Base-by-base conservation (phyloP, 106 monocot genomes). In the Phalaenopsis equestris region DNA sequence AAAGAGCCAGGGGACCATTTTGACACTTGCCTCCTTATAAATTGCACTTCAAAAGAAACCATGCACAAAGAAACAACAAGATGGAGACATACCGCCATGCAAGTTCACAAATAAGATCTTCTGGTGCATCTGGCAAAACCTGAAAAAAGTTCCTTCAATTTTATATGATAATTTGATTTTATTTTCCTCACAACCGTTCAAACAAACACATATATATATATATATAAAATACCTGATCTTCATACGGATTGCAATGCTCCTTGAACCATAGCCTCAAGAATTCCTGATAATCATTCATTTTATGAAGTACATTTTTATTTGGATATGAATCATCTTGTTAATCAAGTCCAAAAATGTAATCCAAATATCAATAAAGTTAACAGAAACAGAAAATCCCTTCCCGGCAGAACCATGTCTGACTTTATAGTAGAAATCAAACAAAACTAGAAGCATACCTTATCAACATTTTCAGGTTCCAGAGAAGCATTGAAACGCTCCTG, bases 381-480 rank as follows among this genome's bases (percentile, higher is more conserved):
- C 1, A 61, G 61, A 61, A 61, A 21, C 21, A 45, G 42, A 48
- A 2, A 70, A 70, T 70, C 23, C 21, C 64, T 23, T 3, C 10
- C 70, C n/a, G 0, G 37, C 36, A 39, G 23, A 39, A 39, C 19
- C n/a, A 39, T 12, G 70, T 70, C 39, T 5, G 4, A 61, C 21
- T 1, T 4, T 61, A 21, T 21, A 70, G 15, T 39, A 15, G 70
- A 38, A 12, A 30, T 41, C 16, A 58, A 18, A 49, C 52, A 49
- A 7, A 81, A 81, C 39, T 21, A 55, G 68, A 58, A 70, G 42
- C 42, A 65, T 57, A 97, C 97, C 97, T 97, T 97, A 80, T 97
- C 97, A 76, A 97, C 94, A 94, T 92, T 97, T 88, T 94, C 97
- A 83, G 97, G 97, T 79, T 97, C 97, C 80, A 90, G 84, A 75